A percentile compares a stretch with the other conserved stretches of the same genome.
Evolutionary conservation across 495 filamentous ascomycete species (phyloP).

Genomic region (Staphylotrichum longicolle): DNA sequence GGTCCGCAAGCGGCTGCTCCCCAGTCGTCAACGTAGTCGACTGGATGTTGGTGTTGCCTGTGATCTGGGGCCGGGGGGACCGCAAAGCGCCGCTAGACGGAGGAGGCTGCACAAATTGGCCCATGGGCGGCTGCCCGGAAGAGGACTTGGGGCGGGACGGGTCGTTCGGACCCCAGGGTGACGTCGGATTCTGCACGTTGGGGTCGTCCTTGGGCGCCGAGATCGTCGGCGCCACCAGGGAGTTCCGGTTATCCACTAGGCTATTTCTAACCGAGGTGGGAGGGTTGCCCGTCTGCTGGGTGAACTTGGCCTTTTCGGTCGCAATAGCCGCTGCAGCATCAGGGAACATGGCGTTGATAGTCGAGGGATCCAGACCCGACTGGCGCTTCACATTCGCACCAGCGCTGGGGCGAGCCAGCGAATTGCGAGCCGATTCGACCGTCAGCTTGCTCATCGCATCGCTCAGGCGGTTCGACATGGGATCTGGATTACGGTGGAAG

Average conservation of each 20-base stretch:
- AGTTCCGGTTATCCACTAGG: conserved; percentile 75
- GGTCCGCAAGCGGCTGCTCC: conserved; percentile 62
- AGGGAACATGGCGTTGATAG: conserved; percentile 99
- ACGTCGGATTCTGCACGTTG: conserved; percentile 60
- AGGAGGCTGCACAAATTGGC: conserved; percentile 87
- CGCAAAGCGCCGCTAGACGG: conserved; percentile 77
- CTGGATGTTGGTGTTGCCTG: conserved; percentile 70
- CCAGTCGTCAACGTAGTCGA: conserved; percentile 75
- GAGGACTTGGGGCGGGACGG: conserved; percentile 83
- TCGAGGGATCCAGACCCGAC: conserved; percentile 84
- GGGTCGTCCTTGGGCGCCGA: conserved; percentile 57
- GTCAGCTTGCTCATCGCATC: conserved; percentile 97
- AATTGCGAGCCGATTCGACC: conserved; percentile 81
- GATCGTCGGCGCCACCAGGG: conserved; percentile 75
- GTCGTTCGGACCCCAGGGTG: conserved; percentile 70
- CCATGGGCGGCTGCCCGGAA: conserved; percentile 87
- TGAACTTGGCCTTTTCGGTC: conserved; percentile 95
- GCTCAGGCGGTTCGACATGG: conserved; percentile 93
- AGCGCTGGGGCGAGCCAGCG: conserved; percentile 68
- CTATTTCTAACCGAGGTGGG: conserved; percentile 94
- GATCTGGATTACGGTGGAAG: conserved; percentile 56
- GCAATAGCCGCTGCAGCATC: conserved; percentile 97
- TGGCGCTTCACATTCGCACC: conserved; percentile 80
- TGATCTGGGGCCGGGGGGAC: conserved; percentile 68
- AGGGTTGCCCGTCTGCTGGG: conserved; percentile 85